These are phyloP conservation scores for Atkinsonella texensis DNA, from an alignment of 2,329 filamentous ascomycete species.

Conservation along the genomic window DNA sequence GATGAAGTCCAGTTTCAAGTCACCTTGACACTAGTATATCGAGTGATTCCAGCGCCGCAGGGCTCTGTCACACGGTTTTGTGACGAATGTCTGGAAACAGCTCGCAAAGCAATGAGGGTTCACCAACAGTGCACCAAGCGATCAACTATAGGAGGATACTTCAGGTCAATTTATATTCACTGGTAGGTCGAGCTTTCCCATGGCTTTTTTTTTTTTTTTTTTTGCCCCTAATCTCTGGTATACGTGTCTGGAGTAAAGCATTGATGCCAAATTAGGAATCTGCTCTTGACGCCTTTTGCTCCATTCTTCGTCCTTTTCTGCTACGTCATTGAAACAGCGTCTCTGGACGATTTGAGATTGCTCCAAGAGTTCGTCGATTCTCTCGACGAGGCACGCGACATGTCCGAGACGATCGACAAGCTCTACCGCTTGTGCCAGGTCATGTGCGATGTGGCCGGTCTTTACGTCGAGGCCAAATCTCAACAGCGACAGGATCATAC, in stretches of 20 bases:
- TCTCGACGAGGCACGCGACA: slow-evolving; percentile 35
- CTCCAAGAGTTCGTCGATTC: slow-evolving; percentile 45
- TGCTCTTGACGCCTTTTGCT: slow-evolving; percentile 44
- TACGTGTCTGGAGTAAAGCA: not conserved
- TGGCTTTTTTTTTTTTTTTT: not conserved
- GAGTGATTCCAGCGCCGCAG: slow-evolving; percentile 35
- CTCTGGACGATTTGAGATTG: slow-evolving; percentile 38
- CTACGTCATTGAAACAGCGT: slow-evolving; percentile 41
- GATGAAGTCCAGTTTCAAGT: slow-evolving; percentile 36
- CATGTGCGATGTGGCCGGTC: slow-evolving; percentile 46
- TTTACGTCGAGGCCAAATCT: slow-evolving; percentile 50
- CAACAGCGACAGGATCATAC: slow-evolving; percentile 33
- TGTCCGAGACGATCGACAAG: slow-evolving; percentile 47
- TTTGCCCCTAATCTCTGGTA: not conserved
- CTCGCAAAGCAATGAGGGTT: slow-evolving; percentile 34
- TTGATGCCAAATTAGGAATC: slow-evolving; percentile 23
- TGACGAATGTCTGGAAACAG: slow-evolving; percentile 35
- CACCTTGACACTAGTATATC: slow-evolving; percentile 39
- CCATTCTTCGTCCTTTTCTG: slow-evolving; percentile 50
- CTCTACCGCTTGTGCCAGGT: slow-evolving; percentile 50
- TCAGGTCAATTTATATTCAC: slow-evolving; percentile 37
- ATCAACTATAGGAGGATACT: slow-evolving; percentile 26
- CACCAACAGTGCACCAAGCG: slow-evolving; percentile 34
- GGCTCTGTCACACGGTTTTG: slow-evolving; percentile 32
- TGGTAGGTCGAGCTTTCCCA: slow-evolving; percentile 27